Percentiles rank a stretch among this genome's conserved stretches.
phyloP scores from a whole-genome alignment of 2,329 filamentous ascomycete genomes.

The Ascochyta lentis region DNA sequence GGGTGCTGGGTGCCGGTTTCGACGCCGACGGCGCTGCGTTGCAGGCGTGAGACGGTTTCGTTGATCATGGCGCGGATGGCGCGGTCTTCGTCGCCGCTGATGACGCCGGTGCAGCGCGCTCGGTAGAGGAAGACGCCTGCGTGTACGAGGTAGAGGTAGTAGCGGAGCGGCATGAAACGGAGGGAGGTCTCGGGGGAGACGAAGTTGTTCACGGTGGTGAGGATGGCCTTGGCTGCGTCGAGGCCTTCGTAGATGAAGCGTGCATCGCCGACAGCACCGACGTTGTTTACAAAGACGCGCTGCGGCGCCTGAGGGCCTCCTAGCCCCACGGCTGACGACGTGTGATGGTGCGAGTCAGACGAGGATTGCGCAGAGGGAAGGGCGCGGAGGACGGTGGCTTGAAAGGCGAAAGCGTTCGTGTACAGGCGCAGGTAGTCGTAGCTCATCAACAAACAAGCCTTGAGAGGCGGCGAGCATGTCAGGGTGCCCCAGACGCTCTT shows the following conservation, averaged over 20 bases:
- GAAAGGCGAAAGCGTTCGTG: conserved; percentile 77
- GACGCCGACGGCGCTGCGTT: conserved; percentile 51
- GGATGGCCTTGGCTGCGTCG: conserved; percentile 57
- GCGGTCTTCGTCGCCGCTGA: conserved; percentile 55
- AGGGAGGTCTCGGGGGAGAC: conserved; percentile 56
- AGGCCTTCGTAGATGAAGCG: conserved; percentile 59
- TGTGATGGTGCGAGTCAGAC: conserved; percentile 4
- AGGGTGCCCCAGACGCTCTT: conserved; percentile 73
- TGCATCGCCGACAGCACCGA: conserved; percentile 57
- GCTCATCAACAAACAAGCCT: conserved; percentile 71
- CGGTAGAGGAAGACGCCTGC: conserved; percentile 58
- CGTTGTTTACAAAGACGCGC: conserved; percentile 58
- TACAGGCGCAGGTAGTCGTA: conserved; percentile 77
- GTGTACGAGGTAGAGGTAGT: conserved; percentile 59
- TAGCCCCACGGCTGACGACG: background rate
- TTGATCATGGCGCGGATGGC: conserved; percentile 56
- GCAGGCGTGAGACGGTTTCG: conserved; percentile 53
- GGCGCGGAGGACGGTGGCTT: conserved; percentile 66
- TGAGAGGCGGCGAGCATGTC: conserved; percentile 70
- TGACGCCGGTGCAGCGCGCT: conserved; percentile 56
- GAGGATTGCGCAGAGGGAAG: conserved; percentile 40
- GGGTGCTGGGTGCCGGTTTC: conserved; percentile 53
- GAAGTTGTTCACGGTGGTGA: conserved; percentile 59
- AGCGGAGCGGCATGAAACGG: conserved; percentile 57
- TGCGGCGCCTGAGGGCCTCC: conserved; percentile 33